Percentiles rank a stretch among this genome's conserved stretches.
Conservation (phyloP, 495 filamentous ascomycete species). For the Penicillium egyptiacum region DNA sequence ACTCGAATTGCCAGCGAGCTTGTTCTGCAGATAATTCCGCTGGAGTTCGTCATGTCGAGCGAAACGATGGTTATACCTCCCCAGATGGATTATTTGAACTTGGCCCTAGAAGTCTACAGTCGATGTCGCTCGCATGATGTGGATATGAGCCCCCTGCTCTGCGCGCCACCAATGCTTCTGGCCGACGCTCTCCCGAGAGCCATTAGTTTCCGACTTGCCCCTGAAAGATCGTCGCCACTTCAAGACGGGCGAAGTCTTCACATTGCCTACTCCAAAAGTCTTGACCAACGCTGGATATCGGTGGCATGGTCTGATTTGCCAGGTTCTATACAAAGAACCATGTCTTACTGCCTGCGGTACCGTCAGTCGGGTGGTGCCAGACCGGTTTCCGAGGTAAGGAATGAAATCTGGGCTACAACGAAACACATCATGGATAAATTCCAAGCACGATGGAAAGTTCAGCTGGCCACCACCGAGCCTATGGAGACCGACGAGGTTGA, state of each 20-base stretch:
- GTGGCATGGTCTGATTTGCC: conserved; percentile 90
- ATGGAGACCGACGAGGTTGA: conserved; percentile 77
- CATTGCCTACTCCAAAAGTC: conserved; percentile 78
- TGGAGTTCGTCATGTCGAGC: conserved; percentile 65
- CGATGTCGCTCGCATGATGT: conserved; percentile 64
- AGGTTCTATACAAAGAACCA: conserved; percentile 72
- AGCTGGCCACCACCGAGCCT: conserved; percentile 69
- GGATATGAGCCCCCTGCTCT: conserved; percentile 36
- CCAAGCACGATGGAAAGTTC: conserved; percentile 77
- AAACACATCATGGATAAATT: conserved; percentile 68
- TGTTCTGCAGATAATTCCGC: conserved; percentile 79
- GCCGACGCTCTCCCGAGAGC: conserved; percentile 67
- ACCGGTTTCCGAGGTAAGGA: conserved; percentile 60
- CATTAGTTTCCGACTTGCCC: conserved; percentile 77
- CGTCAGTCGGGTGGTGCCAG: conserved; percentile 57
- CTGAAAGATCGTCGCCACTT: conserved; percentile 59
- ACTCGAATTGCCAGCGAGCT: conserved; percentile 62
- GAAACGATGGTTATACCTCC: conserved; percentile 65
- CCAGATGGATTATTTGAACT: conserved; percentile 61
- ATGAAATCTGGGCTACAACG: conserved; percentile 85
- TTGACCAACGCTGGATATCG: conserved; percentile 82
- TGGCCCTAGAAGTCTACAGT: conserved; percentile 86
- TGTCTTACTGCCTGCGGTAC: conserved; percentile 75
- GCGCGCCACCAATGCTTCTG: conserved; percentile 72
- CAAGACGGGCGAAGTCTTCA: conserved; percentile 84